These are phyloP conservation scores for Cladosporium phlei DNA, from an alignment of 2,329 filamentous ascomycete genomes.

Conservation along the genomic window DNA sequence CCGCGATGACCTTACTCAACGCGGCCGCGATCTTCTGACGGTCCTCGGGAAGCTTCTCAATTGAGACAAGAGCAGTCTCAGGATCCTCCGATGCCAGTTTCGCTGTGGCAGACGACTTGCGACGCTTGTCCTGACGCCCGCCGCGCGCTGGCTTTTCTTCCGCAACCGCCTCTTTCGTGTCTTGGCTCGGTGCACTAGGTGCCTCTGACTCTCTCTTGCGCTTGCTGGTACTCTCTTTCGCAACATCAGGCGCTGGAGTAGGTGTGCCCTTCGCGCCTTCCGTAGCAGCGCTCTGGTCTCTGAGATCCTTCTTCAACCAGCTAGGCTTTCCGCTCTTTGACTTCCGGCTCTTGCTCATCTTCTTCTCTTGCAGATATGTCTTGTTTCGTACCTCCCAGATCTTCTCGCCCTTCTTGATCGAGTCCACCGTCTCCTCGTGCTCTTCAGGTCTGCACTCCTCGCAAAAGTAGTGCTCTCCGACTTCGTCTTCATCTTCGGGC, in stretches of 20 bases:
- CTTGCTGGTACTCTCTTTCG: conserved; percentile 25
- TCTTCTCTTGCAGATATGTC: conserved; percentile 48
- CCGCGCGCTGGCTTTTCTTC: conserved; percentile 20
- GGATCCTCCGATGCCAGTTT: conserved; percentile 23
- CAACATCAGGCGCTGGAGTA: conserved; percentile 4
- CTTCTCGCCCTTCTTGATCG: conserved; percentile 73
- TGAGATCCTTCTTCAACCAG: conserved; percentile 31
- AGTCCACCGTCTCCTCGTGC: conserved; percentile 74
- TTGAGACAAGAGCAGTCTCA: conserved; percentile 32
- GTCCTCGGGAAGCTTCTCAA: conserved; percentile 55
- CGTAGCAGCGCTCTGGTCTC: conserved; percentile 23
- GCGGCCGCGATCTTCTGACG: conserved; percentile 67
- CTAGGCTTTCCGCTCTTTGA: conserved; percentile 38
- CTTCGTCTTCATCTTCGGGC: conserved; percentile 63
- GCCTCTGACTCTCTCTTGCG: conserved; percentile 25
- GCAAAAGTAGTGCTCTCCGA: conserved; percentile 84
- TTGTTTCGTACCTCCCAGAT: conserved; percentile 63
- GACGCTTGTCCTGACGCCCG: conserved; percentile 31
- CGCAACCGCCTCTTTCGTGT: conserved; percentile 6
- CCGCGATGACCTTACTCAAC: conserved; percentile 64
- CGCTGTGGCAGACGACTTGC: conserved; percentile 28
- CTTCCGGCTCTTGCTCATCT: conserved; percentile 58
- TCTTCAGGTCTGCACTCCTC: conserved; percentile 81
- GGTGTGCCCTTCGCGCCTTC: conserved; percentile 31
- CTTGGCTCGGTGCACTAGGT: conserved; percentile 9